Evolutionary conservation across 805 yeast species (phyloP).

Genomic region (Candida montana): DNA sequence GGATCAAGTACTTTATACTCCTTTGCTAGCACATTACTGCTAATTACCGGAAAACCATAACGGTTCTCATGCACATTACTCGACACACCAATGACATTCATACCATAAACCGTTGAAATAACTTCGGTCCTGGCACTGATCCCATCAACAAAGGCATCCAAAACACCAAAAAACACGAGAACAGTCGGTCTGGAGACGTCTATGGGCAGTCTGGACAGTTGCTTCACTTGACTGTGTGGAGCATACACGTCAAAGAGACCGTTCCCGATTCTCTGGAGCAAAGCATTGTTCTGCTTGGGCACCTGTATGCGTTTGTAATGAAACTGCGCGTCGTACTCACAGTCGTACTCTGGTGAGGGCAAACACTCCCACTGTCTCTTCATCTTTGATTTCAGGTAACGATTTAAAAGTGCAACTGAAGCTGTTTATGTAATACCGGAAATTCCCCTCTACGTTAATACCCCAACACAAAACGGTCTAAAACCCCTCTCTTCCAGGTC

Average conservation of each 20-base stretch:
- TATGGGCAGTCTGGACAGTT: conserved; percentile 4
- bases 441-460: too few relatives aligned
- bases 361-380: conserved; percentile 11
- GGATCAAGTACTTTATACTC: conserved; percentile 22
- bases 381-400: too few relatives aligned
- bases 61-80: conserved; percentile 12
- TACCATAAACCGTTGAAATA: conserved; percentile 4
- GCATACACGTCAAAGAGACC: conserved; percentile 10
- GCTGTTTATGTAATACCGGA: too few relatives aligned
- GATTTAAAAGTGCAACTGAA: too few relatives aligned
- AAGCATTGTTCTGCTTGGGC: conserved; percentile 6
- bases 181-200: too few relatives aligned
- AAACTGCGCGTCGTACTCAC: too few relatives aligned
- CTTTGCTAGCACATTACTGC: conserved; percentile 13
- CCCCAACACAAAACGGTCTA: too few relatives aligned
- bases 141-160: conserved; percentile 12
- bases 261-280: conserved; percentile 11
- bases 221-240: neutral
- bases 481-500: too few relatives aligned
- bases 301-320: too few relatives aligned
- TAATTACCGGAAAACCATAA: conserved; percentile 17
- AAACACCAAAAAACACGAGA: conserved; percentile 24
- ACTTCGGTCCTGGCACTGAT: conserved; percentile 5
- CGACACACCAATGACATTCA: conserved; percentile 20
- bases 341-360: conserved; percentile 17